A percentile compares a stretch with the other conserved stretches of the same genome.
Conservation (phyloP, 2,329 filamentous ascomycete genomes). For the Paecilomyces fulvus region DNA sequence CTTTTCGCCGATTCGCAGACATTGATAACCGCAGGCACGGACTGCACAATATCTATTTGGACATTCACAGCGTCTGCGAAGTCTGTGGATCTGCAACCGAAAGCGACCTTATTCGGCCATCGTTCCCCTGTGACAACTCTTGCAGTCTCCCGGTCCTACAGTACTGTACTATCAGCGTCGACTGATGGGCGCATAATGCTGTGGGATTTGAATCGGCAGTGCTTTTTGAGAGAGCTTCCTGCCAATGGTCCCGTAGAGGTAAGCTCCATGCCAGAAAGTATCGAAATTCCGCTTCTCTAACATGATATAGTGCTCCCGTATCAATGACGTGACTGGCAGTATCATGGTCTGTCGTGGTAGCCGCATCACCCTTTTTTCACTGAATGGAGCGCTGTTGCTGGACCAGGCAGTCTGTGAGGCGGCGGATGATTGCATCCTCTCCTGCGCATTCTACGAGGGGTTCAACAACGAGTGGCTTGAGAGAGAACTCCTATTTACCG, state of each 20-base stretch:
- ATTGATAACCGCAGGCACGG: constrained; percentile 81
- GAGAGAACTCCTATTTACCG: constrained; percentile 77
- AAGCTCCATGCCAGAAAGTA: constrained; percentile 9
- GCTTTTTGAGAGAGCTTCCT: constrained; percentile 71
- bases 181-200: constrained; percentile 74
- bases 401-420: constrained; percentile 70
- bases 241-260: constrained; percentile 44
- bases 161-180: constrained; percentile 75
- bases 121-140: constrained; percentile 73
- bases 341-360: constrained; percentile 75
- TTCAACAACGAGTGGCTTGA: constrained; percentile 86
- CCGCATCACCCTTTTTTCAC: constrained; percentile 68
- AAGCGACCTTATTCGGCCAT: constrained; percentile 82
- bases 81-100: constrained; percentile 67
- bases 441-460: constrained; percentile 89
- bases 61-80: constrained; percentile 59
- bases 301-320: constrained; percentile 61
- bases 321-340: constrained; percentile 87
- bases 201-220: constrained; percentile 88
- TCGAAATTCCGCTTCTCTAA: constrained; percentile 5
- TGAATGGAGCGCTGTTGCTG: constrained; percentile 77
- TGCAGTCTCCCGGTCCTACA: constrained; percentile 79
- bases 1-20: constrained; percentile 84
- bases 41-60: constrained; percentile 85
- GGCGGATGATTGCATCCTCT: constrained; percentile 66